Evolutionary conservation across 352 stramenopile species (phyloP), one percentile per base, ranked within the genome.

Genomic region (Phytophthora pistaciae): DNA sequence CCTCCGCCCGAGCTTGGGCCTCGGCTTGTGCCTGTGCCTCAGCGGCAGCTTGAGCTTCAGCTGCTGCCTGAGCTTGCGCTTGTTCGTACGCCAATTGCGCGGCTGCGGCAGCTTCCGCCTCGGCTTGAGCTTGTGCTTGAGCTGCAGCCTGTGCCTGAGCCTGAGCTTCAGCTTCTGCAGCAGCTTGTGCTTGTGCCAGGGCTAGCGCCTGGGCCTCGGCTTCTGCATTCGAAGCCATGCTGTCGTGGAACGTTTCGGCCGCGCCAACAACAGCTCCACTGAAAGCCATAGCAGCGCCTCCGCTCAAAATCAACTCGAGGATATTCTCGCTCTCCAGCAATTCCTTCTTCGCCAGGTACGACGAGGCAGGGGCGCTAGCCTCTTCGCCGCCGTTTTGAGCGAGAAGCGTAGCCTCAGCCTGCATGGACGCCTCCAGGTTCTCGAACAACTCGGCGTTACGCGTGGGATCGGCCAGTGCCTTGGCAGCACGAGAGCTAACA

Each of bases 361-460:
- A 95, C 70, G 11, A 64, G 56, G 23, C 95, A 87, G 27, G 91
- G 7, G 66, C 52, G 9, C 48, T 68, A 64, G 23, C 61, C 10
- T 68, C 81, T 95, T 90, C 70, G 42, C 80, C 65, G 27, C 90
- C 84, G n/a, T 87, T 80, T 62, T 98, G 80, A 11, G 79, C 79
- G 16, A 93, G 65, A 64, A 99, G 95, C 54, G 98, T 91, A 60
- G 93, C 73, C 77, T 99, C 98, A 3, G 98, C 97, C 80, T 99
- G 85, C 46, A 99, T 74, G 9, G 97, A 98, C 63, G 96, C 81
- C 42, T 98, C 85, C 23, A 99, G 78, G 78, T 99, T 98, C 62
- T 98, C 90, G 74, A 99, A 99, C 50, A 99, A 71, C 11, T 98
- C 96, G 1, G 89, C 80, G 74, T 99, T 97, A 31, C 90, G 84